Percentiles rank a stretch among this genome's conserved stretches.
Evolutionary conservation across 2,329 filamentous ascomycete species (phyloP).

Genomic region (Xylaria sp.): DNA sequence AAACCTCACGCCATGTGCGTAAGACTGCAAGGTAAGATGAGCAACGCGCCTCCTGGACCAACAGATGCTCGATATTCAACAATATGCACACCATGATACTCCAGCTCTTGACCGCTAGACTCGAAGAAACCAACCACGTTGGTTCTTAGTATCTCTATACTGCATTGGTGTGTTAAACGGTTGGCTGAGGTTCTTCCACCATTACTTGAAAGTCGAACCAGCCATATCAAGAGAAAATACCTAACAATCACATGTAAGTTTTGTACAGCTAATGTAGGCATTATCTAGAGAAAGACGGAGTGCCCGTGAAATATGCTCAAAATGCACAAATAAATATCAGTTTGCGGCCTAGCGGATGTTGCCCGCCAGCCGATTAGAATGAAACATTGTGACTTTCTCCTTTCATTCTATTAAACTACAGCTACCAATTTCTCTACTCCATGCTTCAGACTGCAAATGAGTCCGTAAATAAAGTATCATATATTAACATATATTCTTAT

Average conservation of each 20-base stretch:
- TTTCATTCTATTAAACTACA: not conserved
- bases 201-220: not conserved
- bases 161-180: not conserved
- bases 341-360: not conserved
- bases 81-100: not conserved
- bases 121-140: not conserved
- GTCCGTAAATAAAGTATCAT: not conserved
- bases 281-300: constrained; percentile 9
- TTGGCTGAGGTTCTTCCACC: not conserved
- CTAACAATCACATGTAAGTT: constrained; percentile 3
- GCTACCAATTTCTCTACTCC: not conserved
- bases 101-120: not conserved
- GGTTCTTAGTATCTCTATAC: not conserved
- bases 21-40: not conserved
- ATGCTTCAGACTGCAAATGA: not conserved
- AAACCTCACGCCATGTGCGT: not conserved
- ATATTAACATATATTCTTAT: not conserved
- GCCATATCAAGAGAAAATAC: not conserved
- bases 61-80: not conserved
- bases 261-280: constrained; percentile 7
- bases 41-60: not conserved
- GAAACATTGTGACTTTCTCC: constrained; percentile 3
- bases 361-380: not conserved
- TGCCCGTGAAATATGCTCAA: constrained; percentile 4
- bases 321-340: constrained; percentile 3